phyloP scores from a whole-genome alignment of 108 stramenopile genomes.

The Nitzschia sp. region DNA sequence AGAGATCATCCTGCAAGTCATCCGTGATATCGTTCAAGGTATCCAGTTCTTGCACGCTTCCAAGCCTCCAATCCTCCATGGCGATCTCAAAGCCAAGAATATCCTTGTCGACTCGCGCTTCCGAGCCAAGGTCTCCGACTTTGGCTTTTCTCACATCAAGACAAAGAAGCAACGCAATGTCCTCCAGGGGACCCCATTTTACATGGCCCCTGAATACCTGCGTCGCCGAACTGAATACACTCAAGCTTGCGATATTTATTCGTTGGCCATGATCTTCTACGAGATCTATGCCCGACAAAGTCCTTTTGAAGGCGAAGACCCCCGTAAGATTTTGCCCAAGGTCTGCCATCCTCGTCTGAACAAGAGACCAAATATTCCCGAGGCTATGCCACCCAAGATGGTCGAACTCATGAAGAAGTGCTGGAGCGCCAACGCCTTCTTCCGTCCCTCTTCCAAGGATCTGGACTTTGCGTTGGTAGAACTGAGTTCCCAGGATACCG shows the following conservation, averaged over 20 bases:
- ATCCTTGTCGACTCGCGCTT: conserved; percentile 46
- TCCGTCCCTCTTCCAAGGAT: conserved; percentile 31
- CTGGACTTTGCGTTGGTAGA: conserved; percentile 14
- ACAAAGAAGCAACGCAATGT: conserved; percentile 27
- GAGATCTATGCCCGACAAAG: conserved; percentile 50
- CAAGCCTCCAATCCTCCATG: conserved; percentile 50
- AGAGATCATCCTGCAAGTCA: conserved; percentile 51
- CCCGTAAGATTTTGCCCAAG: conserved; percentile 18
- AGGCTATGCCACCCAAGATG: conserved; percentile 5
- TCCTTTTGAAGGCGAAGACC: conserved; percentile 57
- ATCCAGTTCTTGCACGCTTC: conserved; percentile 55
- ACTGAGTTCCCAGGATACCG: neutral
- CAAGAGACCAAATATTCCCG: conserved; percentile 29
- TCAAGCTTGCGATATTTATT: conserved; percentile 52
- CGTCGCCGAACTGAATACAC: conserved; percentile 41
- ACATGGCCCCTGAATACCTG: conserved; percentile 91
- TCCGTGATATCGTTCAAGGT: conserved; percentile 53
- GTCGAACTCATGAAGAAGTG: conserved; percentile 32
- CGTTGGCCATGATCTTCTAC: conserved; percentile 57
- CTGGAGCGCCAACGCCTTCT: conserved; percentile 3
- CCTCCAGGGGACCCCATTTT: conserved; percentile 82
- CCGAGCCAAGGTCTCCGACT: conserved; percentile 50
- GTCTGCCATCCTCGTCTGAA: conserved; percentile 30
- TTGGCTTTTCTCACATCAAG: conserved; percentile 90
- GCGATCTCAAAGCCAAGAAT: conserved; percentile 49